Conservation (phyloP, 768 basidiomycete genomes). For the Trametes punicea region DNA sequence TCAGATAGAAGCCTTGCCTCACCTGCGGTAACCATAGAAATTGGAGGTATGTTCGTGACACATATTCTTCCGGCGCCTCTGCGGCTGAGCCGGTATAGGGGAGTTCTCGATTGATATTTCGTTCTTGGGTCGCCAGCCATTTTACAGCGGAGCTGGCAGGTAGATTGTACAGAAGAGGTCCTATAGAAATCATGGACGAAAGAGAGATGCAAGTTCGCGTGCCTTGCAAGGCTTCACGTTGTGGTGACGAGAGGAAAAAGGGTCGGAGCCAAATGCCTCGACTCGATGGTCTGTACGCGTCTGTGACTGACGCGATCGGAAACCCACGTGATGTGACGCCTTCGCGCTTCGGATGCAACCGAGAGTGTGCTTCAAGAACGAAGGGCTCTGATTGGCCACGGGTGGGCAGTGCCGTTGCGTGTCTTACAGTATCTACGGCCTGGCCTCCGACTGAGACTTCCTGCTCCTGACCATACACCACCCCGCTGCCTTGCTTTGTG, state of each 20-base stretch:
- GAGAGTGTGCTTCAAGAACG: conserved; percentile 6
- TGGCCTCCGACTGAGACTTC: no score
- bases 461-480: no score
- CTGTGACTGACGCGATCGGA: background rate
- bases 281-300: no score
- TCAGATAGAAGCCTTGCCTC: conserved; percentile 14
- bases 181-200: conserved; percentile 3
- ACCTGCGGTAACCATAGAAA: conserved; percentile 81
- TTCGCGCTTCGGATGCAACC: conserved; percentile 2
- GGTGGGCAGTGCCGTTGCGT: no score
- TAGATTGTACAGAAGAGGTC: conserved; percentile 10
- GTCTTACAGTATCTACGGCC: no score
- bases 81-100: conserved; percentile 43
- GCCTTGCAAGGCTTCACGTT: background rate
- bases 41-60: conserved; percentile 65
- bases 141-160: conserved; percentile 26
- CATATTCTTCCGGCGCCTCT: conserved; percentile 52
- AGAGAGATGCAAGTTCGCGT: background rate
- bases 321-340: conserved; percentile 1
- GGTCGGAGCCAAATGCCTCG: background rate
- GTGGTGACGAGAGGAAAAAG: conserved; percentile 9
- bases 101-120: conserved; percentile 51
- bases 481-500: background rate
- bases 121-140: conserved; percentile 63
- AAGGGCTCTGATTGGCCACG: background rate